Conservation (phyloP, 1,139 yeast species). For the Diutina catenulata region DNA sequence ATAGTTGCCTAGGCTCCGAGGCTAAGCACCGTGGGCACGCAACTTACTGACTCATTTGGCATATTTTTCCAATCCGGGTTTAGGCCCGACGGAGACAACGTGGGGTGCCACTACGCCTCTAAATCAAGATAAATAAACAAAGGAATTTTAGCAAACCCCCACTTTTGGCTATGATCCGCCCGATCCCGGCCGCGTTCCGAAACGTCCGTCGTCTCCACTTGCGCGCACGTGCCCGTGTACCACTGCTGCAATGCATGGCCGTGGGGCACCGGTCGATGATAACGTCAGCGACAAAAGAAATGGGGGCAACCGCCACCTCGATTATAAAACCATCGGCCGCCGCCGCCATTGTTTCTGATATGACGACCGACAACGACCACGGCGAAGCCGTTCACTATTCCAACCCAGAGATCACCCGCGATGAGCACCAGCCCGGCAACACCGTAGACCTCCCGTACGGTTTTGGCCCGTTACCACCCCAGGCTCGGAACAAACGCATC, state of each 20-base stretch:
- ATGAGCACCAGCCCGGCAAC: slow-evolving; percentile 17
- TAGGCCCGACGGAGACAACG: neutral
- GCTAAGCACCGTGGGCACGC: neutral
- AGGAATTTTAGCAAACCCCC: too few species aligned
- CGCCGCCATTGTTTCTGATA: too few species aligned
- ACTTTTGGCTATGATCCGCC: too few species aligned
- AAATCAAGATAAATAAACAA: neutral
- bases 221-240: neutral
- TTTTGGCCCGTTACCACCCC: slow-evolving; percentile 32
- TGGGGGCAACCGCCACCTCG: neutral
- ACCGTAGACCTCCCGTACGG: slow-evolving; percentile 31
- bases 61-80: neutral
- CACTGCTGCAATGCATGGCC: neutral
- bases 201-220: neutral
- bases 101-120: neutral
- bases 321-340: too few species aligned
- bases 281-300: neutral
- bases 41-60: neutral
- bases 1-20: neutral
- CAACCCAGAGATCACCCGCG: slow-evolving; percentile 1
- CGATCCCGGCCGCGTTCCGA: too few species aligned
- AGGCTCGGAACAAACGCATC: slow-evolving; percentile 27
- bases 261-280: neutral
- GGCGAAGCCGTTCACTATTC: neutral
- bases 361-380: neutral